Base-by-base conservation (phyloP, 108 stramenopile species). In the Conticribra guillardii region DNA sequence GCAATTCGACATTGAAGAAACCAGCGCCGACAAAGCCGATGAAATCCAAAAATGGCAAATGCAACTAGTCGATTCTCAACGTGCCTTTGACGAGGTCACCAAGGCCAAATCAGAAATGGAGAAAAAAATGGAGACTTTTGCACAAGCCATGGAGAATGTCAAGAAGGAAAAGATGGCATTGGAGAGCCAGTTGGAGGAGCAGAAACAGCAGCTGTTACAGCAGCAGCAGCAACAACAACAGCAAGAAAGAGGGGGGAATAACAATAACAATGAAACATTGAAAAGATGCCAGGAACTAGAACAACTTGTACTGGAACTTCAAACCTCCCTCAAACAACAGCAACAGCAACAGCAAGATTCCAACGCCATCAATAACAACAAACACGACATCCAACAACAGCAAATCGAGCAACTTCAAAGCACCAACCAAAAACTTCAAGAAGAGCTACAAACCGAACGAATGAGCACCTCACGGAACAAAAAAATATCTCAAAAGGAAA, bases 1-100 rank as follows among this genome's bases (percentile, higher is more conserved):
- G 63, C 86, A 91, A 76, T 52, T 71, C 41, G 81, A 86, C 45
- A 59, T 86, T 16, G 89, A 90, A 70, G 89, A 89, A 27, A 70
- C 80, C 1, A 78, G 74, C 9, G 74, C 80, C 21, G 82, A 78
- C 53, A 83, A 86, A 34, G 54, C 41, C 29, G 80, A 81, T 52
- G 64, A 32, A 5, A 48, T 50, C 23, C 52, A 82, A 33, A 56
- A 71, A 69, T 82, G 60, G 84, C 83, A 44, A 60, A 82, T 67
- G 49, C 72, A 81, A 50, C 73, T 76, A 29, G 60, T 71, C 51
- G 64, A 79, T 16, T 56, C 84, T 22, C 66, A 79, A 54, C 77
- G 54, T 16, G 54, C 68, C 0, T 24, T 68, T 9, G 60, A 61
- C 0, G 59, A 61, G 26, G 34, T 28, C 47, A 50, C 46, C 4